Conservation (phyloP, 2,329 filamentous ascomycete species). For the Trichoderma atroviride region DNA sequence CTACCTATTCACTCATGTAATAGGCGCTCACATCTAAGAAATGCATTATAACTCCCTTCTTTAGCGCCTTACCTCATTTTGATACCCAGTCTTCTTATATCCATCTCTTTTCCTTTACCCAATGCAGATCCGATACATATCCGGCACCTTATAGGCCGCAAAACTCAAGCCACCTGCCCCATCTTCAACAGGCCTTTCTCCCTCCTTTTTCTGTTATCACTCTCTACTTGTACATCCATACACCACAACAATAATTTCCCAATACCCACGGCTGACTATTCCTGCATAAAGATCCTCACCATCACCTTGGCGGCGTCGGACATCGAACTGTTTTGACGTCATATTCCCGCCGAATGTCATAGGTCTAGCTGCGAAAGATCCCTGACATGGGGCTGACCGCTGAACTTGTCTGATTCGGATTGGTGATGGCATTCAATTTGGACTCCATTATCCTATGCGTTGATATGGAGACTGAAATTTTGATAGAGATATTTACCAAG, state of each 20-base stretch:
- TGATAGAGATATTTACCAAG: not conserved
- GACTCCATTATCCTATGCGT: not conserved
- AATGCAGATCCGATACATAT: not conserved
- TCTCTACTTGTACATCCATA: not conserved
- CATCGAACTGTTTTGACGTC: constrained; percentile 15
- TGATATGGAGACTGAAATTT: not conserved
- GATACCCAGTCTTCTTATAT: not conserved
- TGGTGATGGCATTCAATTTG: not conserved
- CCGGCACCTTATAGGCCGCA: not conserved
- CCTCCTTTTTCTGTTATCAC: not conserved
- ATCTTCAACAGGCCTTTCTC: not conserved
- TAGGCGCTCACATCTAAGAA: not conserved
- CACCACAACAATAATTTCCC: not conserved
- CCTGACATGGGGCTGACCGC: constrained; percentile 7
- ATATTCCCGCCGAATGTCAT: constrained; percentile 17
- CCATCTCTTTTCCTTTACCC: not conserved
- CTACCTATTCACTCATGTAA: too few species aligned
- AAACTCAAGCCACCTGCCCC: not conserved
- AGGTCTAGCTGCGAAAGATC: not conserved
- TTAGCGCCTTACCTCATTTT: too few species aligned
- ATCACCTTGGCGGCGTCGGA: not conserved
- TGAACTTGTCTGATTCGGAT: not conserved
- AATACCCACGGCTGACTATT: not conserved
- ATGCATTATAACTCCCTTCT: too few species aligned
- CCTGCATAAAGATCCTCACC: constrained; percentile 2